Percentiles rank a stretch among this genome's conserved stretches.
Evolutionary conservation across 176 grass and related monocot species (phyloP).

Genomic region (Hsuehochloa calcarea): DNA sequence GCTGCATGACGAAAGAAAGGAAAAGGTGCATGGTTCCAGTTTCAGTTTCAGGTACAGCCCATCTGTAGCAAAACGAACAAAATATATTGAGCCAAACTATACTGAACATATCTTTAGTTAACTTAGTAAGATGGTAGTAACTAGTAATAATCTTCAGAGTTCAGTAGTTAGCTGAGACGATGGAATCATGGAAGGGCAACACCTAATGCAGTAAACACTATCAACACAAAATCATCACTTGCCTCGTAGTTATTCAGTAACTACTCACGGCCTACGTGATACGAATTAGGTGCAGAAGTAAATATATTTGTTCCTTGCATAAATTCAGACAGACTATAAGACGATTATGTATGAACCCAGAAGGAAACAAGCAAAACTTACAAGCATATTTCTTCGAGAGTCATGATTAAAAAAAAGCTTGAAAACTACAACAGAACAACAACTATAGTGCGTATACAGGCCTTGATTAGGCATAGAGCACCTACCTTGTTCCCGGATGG

Average conservation of each 20-base stretch:
- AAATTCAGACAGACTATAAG: not conserved
- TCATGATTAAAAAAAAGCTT: not conserved
- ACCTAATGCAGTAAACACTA: not conserved
- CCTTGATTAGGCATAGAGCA: not conserved
- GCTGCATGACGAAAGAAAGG: not conserved
- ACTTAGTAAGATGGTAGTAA: not conserved
- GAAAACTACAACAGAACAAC: not conserved
- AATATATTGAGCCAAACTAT: not conserved
- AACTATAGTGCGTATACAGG: not conserved
- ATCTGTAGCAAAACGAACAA: not conserved
- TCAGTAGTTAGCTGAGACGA: not conserved
- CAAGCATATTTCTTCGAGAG: not conserved
- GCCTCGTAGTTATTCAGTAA: not conserved
- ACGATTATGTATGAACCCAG: not conserved
- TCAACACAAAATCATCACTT: not conserved
- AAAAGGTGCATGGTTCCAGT: not conserved
- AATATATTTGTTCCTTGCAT: not conserved
- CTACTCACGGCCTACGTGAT: not conserved
- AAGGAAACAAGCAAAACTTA: not conserved
- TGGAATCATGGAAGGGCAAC: not conserved
- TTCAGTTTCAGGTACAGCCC: not conserved
- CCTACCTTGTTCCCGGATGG: constrained; percentile 72
- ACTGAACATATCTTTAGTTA: not conserved
- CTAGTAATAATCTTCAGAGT: not conserved
- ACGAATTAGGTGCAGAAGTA: not conserved